Evolutionary conservation across 768 basidiomycete genomes (phyloP).

Genomic region (Hygrocybe punicea): DNA sequence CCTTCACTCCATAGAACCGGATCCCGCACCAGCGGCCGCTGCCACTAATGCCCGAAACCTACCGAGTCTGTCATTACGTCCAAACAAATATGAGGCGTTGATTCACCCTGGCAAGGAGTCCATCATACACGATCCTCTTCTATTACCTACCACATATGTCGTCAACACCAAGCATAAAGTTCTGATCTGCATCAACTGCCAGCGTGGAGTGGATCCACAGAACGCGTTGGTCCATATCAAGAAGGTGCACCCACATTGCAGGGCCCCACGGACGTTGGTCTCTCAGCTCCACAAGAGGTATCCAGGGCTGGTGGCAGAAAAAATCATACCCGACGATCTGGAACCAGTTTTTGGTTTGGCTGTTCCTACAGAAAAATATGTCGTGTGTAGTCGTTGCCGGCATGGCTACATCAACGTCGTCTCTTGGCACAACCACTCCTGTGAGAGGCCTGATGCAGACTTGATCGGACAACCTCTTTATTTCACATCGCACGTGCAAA

Average conservation of each 20-base stretch:
- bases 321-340: background rate
- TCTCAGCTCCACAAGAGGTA: background rate
- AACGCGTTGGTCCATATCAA: background rate
- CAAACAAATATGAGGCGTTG: background rate
- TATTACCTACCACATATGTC: background rate
- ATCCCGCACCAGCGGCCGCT: no score
- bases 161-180: background rate
- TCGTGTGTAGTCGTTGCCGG: background rate
- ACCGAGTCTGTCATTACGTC: background rate
- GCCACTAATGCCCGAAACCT: no score
- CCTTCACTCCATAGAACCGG: background rate
- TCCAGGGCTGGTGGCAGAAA: background rate
- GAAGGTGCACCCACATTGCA: background rate
- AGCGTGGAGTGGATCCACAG: background rate
- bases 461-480: background rate
- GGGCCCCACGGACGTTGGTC: background rate
- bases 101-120: background rate
- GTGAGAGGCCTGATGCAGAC: background rate
- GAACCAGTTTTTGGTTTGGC: constrained; percentile 1
- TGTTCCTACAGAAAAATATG: background rate
- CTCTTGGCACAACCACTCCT: background rate
- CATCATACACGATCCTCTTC: background rate
- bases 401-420: background rate
- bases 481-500: background rate
- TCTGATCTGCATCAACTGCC: background rate